Base-by-base conservation (phyloP, 768 basidiomycete species). In the Suillus ampliporus region DNA sequence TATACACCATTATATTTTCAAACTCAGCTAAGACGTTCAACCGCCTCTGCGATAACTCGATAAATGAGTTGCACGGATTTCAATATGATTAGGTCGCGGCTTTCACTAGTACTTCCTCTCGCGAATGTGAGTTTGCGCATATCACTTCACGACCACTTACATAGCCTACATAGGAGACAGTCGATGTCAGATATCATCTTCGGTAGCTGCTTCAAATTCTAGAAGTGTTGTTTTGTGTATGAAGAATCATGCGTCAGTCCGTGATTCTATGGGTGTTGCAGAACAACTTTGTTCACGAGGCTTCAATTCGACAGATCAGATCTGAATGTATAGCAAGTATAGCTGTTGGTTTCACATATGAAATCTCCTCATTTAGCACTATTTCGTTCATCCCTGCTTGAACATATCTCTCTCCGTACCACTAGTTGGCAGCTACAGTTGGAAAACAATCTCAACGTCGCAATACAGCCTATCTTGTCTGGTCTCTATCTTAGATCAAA, bases 241-340 rank as follows among this genome's bases (percentile, higher is more conserved):
- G 28, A 28, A 51, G 28, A 34, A 51, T n/a, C 31, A 23, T 56
- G 37, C 23, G 38, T 56, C 53, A 37, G 23, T 56, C 53, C 53
- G 31, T 31, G 21, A 23, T 56, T 19, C 19, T 19, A 51, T 19
- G 10, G 28, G 2, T 2, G 31, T n/a, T 11, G 28, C 50, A 54
- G 21, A 35, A 38, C 21, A 23, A 38, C 10, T 38, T 19, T 7
- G 17, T 19, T 13, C 37, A 56, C 4, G 37, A 56, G 53, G 23
- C 37, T 56, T 40, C 23, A 17, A 38, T 40, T 26, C 5, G 3
- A 37, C 21, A 17, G 26, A 50, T 17, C 26, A 17, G 21, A 37
- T 54, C 1, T 23, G 21, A 13, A 38, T 54, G 21, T 38, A 26
- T 26, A 3, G 37, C 15, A 40, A 26, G 37, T 40, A 26, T 56